Base-by-base conservation (phyloP, 805 yeast species). In the Ogataea allantospora region DNA sequence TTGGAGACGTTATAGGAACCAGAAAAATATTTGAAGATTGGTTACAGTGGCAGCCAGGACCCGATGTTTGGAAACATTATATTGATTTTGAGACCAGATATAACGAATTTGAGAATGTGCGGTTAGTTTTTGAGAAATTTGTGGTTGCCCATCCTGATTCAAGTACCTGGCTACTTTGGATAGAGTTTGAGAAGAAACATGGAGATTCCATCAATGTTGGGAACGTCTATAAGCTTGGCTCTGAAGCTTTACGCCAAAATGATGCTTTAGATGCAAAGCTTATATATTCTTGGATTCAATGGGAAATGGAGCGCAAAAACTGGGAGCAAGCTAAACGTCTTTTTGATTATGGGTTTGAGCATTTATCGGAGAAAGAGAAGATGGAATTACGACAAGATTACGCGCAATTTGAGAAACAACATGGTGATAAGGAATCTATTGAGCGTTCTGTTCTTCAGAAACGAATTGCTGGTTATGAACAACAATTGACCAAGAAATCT, bases 111-210 rank as follows among this genome's bases (percentile, higher is more conserved):
- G 76, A 68, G 9, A 76, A 78, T 29, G 86, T 72, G 3, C 60
- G 96, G 43, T 54, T 63, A 2, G 61, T 88, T 0, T 88, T 66
- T 58, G 68, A 71, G 30, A 65, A 77, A 35, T 82, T 77, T 49
- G 77, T 81, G 0, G 66, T 68, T 1, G 68, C 68, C 0, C 75
- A 74, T 48, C 81, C 85, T 0, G 55, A 54, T 5, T 60, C 75
- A 2, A 68, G 63, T 9, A 75, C 81, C 13, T 89, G 96, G 96
- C 44, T 73, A 17, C 69, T 71, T 38, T 89, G 96, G 96, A 69
- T 78, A 2, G 65, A 68, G 15, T 87, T 84, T 54, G 96, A 89
- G 57, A 67, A 70, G 30, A 67, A 68, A 45, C 62, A 65, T 54
- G 75, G 83, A 23, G 60, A 56, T 33, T 40, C 43, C 3, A 61